These are phyloP conservation scores for Botrytis pseudocinerea DNA, from an alignment of 2,329 filamentous ascomycete species.

Conservation along the genomic window DNA sequence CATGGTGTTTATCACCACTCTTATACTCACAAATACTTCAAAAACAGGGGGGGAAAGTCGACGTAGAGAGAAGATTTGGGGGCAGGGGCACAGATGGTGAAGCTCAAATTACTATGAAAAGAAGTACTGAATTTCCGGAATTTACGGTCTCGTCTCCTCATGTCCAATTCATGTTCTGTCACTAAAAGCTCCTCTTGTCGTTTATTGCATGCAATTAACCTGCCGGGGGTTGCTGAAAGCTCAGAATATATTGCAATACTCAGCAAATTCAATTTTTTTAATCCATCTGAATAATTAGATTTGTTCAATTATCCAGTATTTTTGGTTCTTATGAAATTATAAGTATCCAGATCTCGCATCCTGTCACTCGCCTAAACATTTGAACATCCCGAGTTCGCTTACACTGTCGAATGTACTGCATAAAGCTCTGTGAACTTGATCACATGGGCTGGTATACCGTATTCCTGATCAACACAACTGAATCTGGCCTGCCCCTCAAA, in stretches of 20 bases:
- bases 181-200: neutral
- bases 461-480: no score
- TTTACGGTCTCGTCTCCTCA: neutral
- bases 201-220: neutral
- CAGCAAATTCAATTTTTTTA: accelerated
- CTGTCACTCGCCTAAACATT: neutral
- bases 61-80: neutral
- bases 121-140: no score
- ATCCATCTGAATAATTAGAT: accelerated
- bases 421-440: neutral
- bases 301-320: neutral
- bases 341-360: neutral
- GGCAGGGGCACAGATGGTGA: no score
- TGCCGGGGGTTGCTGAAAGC: neutral
- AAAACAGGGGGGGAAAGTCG: no score
- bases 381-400: neutral
- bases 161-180: accelerated
- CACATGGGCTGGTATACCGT: neutral
- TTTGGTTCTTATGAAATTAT: neutral
- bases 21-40: neutral
- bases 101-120: neutral
- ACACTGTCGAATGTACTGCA: neutral
- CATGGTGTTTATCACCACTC: no score
- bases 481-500: no score
- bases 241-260: neutral